Base-by-base conservation (phyloP, 768 basidiomycete species). In the Suillus subluteus region DNA sequence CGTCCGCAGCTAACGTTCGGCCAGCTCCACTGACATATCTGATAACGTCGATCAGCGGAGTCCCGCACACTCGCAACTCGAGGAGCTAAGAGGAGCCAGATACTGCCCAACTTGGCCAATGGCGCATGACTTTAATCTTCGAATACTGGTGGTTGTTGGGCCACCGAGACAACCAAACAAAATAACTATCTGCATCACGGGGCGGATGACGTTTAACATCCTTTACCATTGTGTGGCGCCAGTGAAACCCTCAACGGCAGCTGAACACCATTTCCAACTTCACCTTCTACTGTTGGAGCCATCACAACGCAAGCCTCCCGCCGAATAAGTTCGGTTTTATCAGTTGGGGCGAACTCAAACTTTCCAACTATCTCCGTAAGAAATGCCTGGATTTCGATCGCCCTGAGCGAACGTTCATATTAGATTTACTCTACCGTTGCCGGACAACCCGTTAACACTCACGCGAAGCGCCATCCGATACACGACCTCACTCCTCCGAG, bases 301-400 rank as follows among this genome's bases (percentile, higher is more conserved):
- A 82, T 78, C 40, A 79, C 67, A 5, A 70, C 13, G 30, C 74
- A 73, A 23, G 73, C 67, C 48, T 75, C 76, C 26, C 78, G 72
- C 16, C 72, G 62, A 41, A 83, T 65, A 43, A 64, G 72, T 50
- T 74, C 69, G 26, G 71, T 65, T 26, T 70, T 72, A 5, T 77
- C 74, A n/a, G 78, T 78, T 63, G 73, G 70, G 54, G 70, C 67
- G 67, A 89, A 85, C 68, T 88, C 83, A 69, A 89, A 87, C 69
- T 84, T 80, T 41, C 80, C 74, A 48, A 89, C 65, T 26, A 87
- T 77, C 70, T 88, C 87, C 30, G 85, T 81, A 21, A 89, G 71
- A 74, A 90, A 87, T 0, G 83, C 80, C 68, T 89, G 88, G 18
- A 88, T 72, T 72, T 90, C 87, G 48, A 82, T 71, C 0, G 87